Evolutionary conservation across 495 filamentous ascomycete genomes (phyloP).

Genomic region (Penicillium crystallinum): DNA sequence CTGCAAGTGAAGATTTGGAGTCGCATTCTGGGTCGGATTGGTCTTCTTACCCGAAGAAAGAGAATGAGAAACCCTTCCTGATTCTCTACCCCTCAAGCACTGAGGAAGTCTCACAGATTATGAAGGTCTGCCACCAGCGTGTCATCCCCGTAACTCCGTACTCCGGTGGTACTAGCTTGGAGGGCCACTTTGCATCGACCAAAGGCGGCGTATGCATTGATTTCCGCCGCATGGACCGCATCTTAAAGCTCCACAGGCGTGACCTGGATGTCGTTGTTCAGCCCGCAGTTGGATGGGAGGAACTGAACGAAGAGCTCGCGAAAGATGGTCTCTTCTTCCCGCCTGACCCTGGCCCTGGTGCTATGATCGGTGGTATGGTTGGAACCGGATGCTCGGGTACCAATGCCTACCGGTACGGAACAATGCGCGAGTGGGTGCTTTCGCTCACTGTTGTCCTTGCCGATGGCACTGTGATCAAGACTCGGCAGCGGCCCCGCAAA

Average conservation of each 20-base stretch:
- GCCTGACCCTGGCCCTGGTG: slow-evolving; percentile 61
- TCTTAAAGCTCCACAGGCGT: slow-evolving; percentile 49
- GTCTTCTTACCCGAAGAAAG: slow-evolving; percentile 67
- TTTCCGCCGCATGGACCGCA: slow-evolving; percentile 59
- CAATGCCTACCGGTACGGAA: slow-evolving; percentile 64
- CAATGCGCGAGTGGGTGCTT: slow-evolving; percentile 66
- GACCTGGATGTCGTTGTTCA: slow-evolving; percentile 65
- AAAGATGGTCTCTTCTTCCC: slow-evolving; percentile 59
- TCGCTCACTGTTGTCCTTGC: slow-evolving; percentile 60
- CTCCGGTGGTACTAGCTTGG: slow-evolving; percentile 58
- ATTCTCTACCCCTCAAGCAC: slow-evolving; percentile 50
- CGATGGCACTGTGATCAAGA: slow-evolving; percentile 62
- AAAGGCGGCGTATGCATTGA: slow-evolving; percentile 60
- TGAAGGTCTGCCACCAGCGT: slow-evolving; percentile 58
- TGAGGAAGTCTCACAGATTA: slow-evolving; percentile 53
- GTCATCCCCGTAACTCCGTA: slow-evolving; percentile 61
- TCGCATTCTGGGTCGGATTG: slow-evolving; percentile 81
- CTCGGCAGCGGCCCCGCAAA: slow-evolving; percentile 59
- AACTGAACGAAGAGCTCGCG: slow-evolving; percentile 53
- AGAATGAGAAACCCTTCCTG: slow-evolving; percentile 40
- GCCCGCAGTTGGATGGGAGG: slow-evolving; percentile 61
- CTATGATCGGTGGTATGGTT: slow-evolving; percentile 66
- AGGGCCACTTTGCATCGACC: slow-evolving; percentile 59
- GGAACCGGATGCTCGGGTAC: slow-evolving; percentile 63
- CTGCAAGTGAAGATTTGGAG: slow-evolving; percentile 57